phyloP scores from a whole-genome alignment of 2,329 filamentous ascomycete species.

The Aspergillus quadrilineatus region DNA sequence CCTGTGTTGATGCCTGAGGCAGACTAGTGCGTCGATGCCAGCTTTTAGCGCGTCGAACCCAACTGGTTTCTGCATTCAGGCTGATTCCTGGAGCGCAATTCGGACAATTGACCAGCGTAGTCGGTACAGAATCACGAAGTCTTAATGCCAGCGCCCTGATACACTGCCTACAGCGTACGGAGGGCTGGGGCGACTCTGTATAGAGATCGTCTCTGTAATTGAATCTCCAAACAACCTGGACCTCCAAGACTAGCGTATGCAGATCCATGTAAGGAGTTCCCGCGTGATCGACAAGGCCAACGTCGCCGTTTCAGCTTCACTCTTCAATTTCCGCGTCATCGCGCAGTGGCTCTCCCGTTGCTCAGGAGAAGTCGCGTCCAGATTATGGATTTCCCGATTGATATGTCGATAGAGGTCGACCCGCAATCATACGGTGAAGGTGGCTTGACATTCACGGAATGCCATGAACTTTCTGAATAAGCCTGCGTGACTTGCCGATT shows the following conservation, averaged over 20 bases:
- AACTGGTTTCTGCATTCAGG: too few species aligned
- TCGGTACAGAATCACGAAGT: too few species aligned
- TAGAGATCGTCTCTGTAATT: too few species aligned
- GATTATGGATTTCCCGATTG: background rate
- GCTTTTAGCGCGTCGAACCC: too few species aligned
- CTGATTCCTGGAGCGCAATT: background rate
- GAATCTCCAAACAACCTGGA: background rate
- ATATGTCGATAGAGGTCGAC: background rate
- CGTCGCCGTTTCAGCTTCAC: slow-evolving; percentile 17
- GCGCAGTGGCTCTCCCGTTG: background rate
- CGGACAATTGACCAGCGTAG: too few species aligned
- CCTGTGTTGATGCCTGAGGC: too few species aligned
- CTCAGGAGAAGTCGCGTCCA: background rate
- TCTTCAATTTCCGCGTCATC: slow-evolving; percentile 12
- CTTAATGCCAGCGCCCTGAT: too few species aligned
- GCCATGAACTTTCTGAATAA: too few species aligned
- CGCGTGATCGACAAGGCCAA: slow-evolving; percentile 25
- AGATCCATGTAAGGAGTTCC: slow-evolving; percentile 28
- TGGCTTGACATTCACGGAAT: too few species aligned
- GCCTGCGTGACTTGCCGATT: background rate
- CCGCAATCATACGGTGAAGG: background rate
- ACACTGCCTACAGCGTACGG: too few species aligned
- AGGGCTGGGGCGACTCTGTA: too few species aligned
- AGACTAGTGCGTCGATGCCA: too few species aligned
- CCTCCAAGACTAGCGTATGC: slow-evolving; percentile 12